phyloP scores from a whole-genome alignment of 2,329 filamentous ascomycete genomes.

The Ophiostoma ulmi region DNA sequence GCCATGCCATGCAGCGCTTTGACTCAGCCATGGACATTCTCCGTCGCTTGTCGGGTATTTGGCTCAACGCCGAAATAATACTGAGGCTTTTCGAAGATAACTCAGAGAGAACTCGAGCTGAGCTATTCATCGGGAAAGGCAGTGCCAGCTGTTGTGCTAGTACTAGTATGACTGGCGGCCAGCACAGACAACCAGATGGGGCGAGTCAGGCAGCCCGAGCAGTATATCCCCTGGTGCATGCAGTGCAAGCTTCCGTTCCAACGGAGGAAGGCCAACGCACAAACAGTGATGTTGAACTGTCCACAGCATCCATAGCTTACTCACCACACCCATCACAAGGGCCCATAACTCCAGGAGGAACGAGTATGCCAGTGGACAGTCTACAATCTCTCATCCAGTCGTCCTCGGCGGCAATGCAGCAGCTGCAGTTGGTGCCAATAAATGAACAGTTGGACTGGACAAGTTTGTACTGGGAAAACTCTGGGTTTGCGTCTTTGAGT shows the following conservation, averaged over 20 bases:
- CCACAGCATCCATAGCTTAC: neutral
- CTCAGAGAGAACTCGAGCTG: slow-evolving; percentile 15
- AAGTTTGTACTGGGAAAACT: slow-evolving; percentile 25
- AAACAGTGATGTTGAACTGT: neutral
- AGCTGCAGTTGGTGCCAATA: slow-evolving; percentile 19
- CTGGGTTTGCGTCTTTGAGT: slow-evolving; percentile 23
- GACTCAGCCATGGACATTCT: slow-evolving; percentile 28
- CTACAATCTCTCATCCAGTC: neutral
- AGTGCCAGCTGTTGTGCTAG: neutral
- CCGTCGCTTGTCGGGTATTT: slow-evolving; percentile 27
- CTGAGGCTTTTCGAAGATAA: slow-evolving; percentile 33
- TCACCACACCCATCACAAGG: neutral
- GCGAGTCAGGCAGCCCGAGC: neutral
- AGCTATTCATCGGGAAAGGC: slow-evolving; percentile 19
- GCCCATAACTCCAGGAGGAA: neutral
- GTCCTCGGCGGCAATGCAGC: neutral
- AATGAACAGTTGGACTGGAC: slow-evolving; percentile 26
- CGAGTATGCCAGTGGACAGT: neutral
- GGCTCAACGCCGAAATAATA: slow-evolving; percentile 29
- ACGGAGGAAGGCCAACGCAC: neutral
- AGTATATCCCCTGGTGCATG: neutral
- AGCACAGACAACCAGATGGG: neutral
- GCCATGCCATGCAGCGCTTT: slow-evolving; percentile 27
- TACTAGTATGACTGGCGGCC: neutral
- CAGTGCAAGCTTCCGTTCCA: neutral